A percentile compares a stretch with the other conserved stretches of the same genome.
Conservation (phyloP, 1,284 basidiomycete genomes). For the Laetiporus sulphureus region DNA sequence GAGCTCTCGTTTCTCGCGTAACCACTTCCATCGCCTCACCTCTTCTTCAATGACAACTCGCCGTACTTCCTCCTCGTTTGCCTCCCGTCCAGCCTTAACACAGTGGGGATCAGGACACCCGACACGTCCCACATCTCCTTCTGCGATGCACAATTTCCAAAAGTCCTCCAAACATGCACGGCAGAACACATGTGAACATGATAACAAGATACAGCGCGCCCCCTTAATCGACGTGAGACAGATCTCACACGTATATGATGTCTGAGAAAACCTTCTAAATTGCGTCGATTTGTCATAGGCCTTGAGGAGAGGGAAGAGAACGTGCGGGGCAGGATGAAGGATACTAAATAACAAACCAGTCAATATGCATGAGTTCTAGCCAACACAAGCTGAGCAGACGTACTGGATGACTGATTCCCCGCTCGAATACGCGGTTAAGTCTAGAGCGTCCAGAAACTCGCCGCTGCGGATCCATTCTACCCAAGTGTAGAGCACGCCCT, state of each 20-base stretch:
- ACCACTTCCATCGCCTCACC: conserved; percentile 64
- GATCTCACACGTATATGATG: conserved; percentile 60
- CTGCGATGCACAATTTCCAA: conserved; percentile 67
- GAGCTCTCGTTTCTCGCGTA: conserved; percentile 57
- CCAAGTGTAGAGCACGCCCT: conserved; percentile 61
- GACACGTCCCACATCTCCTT: conserved; percentile 65
- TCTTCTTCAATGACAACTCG: conserved; percentile 56
- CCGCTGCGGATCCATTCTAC: conserved; percentile 63
- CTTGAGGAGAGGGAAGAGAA: conserved; percentile 42
- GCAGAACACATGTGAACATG: conserved; percentile 71
- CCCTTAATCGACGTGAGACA: conserved; percentile 70
- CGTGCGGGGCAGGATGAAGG: conserved; percentile 45
- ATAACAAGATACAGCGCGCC: conserved; percentile 54
- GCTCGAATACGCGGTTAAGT: conserved; percentile 21
- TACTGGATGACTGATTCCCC: conserved; percentile 38
- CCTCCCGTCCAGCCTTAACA: conserved; percentile 59
- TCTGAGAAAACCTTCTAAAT: conserved; percentile 47
- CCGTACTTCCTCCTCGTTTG: conserved; percentile 67
- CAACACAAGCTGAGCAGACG: conserved; percentile 15
- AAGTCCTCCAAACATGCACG: conserved; percentile 63
- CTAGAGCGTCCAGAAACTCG: conserved; percentile 43
- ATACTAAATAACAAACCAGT: conserved; percentile 46
- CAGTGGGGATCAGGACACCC: conserved; percentile 69
- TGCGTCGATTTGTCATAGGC: conserved; percentile 41
- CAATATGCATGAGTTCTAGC: conserved; percentile 5